Conservation (phyloP, 2,329 filamentous ascomycete genomes). For the Gremmenia infestans region DNA sequence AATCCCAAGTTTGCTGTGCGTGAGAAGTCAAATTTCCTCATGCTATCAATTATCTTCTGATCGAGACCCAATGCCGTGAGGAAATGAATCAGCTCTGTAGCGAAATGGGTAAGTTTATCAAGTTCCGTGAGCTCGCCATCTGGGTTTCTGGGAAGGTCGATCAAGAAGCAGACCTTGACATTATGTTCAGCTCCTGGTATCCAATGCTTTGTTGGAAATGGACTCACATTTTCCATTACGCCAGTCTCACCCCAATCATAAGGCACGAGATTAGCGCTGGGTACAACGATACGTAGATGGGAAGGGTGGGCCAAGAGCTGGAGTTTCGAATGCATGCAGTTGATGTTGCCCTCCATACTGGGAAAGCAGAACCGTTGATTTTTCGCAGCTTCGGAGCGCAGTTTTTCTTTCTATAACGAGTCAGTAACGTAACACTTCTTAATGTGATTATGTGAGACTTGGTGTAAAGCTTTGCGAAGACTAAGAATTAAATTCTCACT, state of each 20-base stretch:
- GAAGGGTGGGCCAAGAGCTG: slow-evolving; percentile 76
- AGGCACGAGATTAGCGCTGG: slow-evolving; percentile 78
- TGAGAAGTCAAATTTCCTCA: slow-evolving; percentile 77
- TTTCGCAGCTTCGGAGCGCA: slow-evolving; percentile 45
- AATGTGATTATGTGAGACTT: background rate
- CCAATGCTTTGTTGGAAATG: background rate
- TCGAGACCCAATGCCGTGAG: slow-evolving; percentile 62
- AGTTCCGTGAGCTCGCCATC: slow-evolving; percentile 17
- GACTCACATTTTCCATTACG: slow-evolving; percentile 73
- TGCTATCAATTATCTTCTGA: slow-evolving; percentile 58
- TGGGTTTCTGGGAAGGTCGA: slow-evolving; percentile 68
- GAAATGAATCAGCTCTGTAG: slow-evolving; percentile 66
- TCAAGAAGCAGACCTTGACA: slow-evolving; percentile 72
- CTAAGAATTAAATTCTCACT: slow-evolving; percentile 14
- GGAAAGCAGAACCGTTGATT: slow-evolving; percentile 75
- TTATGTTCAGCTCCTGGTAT: background rate
- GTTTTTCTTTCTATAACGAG: slow-evolving; percentile 41
- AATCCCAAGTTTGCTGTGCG: slow-evolving; percentile 69
- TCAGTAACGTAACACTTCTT: slow-evolving; percentile 6
- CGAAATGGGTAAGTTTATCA: slow-evolving; percentile 49
- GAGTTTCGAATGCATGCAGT: slow-evolving; percentile 90
- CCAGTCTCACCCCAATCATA: slow-evolving; percentile 69
- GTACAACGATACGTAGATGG: slow-evolving; percentile 75
- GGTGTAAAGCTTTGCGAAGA: background rate
- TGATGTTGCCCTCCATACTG: slow-evolving; percentile 60